A percentile compares a stretch with the other conserved stretches of the same genome.
These are phyloP conservation scores for Coccomyxa sp. DNA, from an alignment of 139 green algal genomes.

Conservation along the genomic window DNA sequence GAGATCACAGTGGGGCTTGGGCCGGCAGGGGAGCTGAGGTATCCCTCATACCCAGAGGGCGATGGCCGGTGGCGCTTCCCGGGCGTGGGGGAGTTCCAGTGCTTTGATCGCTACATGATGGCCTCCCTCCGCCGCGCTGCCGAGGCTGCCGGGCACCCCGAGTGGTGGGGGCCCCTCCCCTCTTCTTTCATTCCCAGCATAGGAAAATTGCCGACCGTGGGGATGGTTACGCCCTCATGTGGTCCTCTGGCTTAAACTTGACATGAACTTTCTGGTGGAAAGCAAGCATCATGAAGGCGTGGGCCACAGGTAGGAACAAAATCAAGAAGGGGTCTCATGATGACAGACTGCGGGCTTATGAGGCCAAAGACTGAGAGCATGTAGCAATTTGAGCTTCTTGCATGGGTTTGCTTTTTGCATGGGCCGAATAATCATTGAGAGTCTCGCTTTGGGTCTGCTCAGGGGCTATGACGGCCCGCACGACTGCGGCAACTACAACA, in stretches of 20 bases:
- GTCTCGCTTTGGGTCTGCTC: no score
- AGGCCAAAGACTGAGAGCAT: no score
- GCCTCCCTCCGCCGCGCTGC: constrained; percentile 59
- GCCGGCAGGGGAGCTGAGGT: constrained; percentile 96
- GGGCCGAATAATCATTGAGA: no score
- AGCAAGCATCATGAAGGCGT: no score
- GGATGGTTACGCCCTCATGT: no score
- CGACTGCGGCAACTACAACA: constrained; percentile 93
- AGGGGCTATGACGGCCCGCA: constrained; percentile 86
- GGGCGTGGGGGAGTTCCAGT: constrained; percentile 98
- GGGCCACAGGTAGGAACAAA: no score
- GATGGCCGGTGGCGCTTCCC: constrained; percentile 93
- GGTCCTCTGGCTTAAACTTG: no score
- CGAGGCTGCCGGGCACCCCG: constrained; percentile 61
- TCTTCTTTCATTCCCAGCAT: not conserved
- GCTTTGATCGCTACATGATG: constrained; percentile 98
- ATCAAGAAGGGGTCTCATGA: no score
- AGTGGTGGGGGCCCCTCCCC: constrained; percentile 62
- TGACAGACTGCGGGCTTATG: no score
- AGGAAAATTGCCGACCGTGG: not conserved
- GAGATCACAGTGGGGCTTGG: constrained; percentile 95
- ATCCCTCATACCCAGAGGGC: constrained; percentile 94
- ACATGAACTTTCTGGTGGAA: no score
- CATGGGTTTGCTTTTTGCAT: no score
- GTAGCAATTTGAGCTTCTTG: no score